Evolutionary conservation across 768 basidiomycete genomes (phyloP).

Genomic region (Tremella fuciformis): DNA sequence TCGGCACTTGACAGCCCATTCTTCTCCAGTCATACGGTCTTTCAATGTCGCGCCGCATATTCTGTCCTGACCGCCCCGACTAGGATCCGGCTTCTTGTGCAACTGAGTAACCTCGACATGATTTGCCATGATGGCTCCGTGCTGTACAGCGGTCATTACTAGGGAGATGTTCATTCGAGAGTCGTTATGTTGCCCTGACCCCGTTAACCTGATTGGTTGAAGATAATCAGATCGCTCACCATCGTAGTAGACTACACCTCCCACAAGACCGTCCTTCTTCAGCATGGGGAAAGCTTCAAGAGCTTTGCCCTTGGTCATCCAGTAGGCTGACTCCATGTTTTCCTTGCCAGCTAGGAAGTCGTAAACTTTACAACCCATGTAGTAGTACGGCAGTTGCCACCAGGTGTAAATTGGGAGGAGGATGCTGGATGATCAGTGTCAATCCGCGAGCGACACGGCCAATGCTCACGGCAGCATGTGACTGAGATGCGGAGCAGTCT

Average conservation of each 20-base stretch:
- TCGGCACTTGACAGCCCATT: constrained; percentile 78
- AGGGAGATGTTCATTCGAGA: constrained; percentile 96
- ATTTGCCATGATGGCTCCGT: constrained; percentile 82
- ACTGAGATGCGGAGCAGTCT: constrained; percentile 90
- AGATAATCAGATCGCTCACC: constrained; percentile 55
- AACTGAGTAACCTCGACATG: constrained; percentile 80
- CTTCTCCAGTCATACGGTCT: constrained; percentile 77
- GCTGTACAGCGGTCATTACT: constrained; percentile 88
- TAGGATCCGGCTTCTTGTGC: constrained; percentile 58
- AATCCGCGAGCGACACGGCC: neutral
- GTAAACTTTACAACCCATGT: constrained; percentile 92
- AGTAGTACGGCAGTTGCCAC: constrained; percentile 98
- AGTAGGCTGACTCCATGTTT: constrained; percentile 92
- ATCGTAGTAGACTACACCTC: constrained; percentile 95
- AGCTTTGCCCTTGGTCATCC: constrained; percentile 91
- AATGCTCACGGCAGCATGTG: constrained; percentile 69
- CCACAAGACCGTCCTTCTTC: constrained; percentile 84
- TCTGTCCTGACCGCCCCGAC: constrained; percentile 57
- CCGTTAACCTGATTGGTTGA: neutral
- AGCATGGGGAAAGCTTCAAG: constrained; percentile 95
- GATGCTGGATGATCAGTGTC: constrained; percentile 55
- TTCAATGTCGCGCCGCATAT: constrained; percentile 71
- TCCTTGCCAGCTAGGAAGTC: constrained; percentile 91
- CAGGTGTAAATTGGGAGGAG: constrained; percentile 97
- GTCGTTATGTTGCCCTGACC: constrained; percentile 90